Percentiles rank a stretch among this genome's conserved stretches.
Evolutionary conservation across 164 flowering plant species (phyloP).

Genomic region (Brasenia schreberi): DNA sequence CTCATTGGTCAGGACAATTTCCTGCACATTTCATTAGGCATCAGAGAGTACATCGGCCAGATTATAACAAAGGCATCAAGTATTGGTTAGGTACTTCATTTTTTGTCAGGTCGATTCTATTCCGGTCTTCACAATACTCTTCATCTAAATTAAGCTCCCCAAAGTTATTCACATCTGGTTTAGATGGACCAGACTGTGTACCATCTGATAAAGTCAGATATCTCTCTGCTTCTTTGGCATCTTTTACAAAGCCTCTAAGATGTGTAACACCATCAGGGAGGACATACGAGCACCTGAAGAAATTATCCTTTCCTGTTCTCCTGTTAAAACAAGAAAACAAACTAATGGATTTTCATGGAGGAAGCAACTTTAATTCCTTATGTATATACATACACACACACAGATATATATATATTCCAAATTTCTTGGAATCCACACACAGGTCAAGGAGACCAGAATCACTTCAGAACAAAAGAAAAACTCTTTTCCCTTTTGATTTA

Average conservation of each 20-base stretch:
- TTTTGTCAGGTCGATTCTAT: constrained; percentile 54
- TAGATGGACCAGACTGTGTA: constrained; percentile 3
- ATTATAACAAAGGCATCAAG: not conserved
- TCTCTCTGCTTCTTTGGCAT: constrained; percentile 52
- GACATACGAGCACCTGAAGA: constrained; percentile 66
- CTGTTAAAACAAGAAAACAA: constrained; percentile 16
- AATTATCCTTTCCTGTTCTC: constrained; percentile 58
- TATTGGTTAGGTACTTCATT: constrained; percentile 30
- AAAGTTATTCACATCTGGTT: constrained; percentile 11
- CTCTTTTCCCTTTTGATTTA: no score
- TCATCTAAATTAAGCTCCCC: constrained; percentile 17
- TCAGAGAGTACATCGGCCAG: no score
- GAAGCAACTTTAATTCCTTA: no score
- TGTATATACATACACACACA: no score
- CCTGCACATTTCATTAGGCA: constrained; percentile 28
- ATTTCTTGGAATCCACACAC: no score
- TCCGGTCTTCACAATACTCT: constrained; percentile 37
- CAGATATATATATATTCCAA: no score
- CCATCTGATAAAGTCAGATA: constrained; percentile 29
- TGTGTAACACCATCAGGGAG: constrained; percentile 90
- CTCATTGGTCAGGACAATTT: constrained; percentile 82
- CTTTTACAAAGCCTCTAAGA: constrained; percentile 77
- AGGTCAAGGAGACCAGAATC: no score
- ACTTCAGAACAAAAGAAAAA: no score
- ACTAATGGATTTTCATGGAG: no score